Conservation (phyloP, 1,284 basidiomycete species). For the Jaminaea rosea region DNA sequence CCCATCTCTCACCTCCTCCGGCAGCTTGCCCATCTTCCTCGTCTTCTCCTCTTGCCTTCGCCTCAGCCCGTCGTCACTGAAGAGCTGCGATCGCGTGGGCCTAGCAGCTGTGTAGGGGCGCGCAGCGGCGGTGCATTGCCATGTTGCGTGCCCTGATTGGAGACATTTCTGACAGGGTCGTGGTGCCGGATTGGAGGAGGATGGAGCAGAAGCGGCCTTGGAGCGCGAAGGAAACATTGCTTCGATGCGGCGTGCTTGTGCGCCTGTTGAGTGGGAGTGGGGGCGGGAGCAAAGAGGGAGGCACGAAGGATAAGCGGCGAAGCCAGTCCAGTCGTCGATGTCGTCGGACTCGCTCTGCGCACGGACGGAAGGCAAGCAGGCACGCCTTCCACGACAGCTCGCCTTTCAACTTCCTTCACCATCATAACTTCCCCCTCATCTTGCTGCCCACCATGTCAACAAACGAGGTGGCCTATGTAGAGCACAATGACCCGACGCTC, state of each 20-base stretch:
- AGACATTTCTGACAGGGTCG: background rate
- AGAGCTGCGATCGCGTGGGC: background rate
- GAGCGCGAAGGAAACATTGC: background rate
- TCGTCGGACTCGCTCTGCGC: too few relatives aligned
- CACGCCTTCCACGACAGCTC: too few relatives aligned
- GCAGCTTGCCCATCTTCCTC: background rate
- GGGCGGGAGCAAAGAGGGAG: too few relatives aligned
- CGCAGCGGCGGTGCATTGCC: background rate
- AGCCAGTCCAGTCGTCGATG: too few relatives aligned
- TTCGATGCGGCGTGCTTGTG: background rate
- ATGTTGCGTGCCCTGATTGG: background rate
- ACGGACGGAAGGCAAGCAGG: too few relatives aligned
- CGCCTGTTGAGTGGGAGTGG: too few relatives aligned
- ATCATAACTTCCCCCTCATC: background rate
- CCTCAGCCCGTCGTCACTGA: background rate
- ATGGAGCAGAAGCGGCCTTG: background rate
- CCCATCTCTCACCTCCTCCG: background rate
- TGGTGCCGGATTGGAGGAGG: background rate
- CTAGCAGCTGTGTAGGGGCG: background rate
- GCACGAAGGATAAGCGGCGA: too few relatives aligned
- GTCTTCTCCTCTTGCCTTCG: background rate
- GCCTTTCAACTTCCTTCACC: too few relatives aligned
- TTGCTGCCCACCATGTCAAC: slow-evolving; percentile 7
- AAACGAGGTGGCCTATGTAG: background rate
- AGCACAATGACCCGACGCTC: slow-evolving; percentile 24